Percentiles rank a stretch among this genome's conserved stretches.
These are phyloP conservation scores for Dactylellina leptospora DNA, from an alignment of 2,329 filamentous ascomycete species.

Conservation along the genomic window DNA sequence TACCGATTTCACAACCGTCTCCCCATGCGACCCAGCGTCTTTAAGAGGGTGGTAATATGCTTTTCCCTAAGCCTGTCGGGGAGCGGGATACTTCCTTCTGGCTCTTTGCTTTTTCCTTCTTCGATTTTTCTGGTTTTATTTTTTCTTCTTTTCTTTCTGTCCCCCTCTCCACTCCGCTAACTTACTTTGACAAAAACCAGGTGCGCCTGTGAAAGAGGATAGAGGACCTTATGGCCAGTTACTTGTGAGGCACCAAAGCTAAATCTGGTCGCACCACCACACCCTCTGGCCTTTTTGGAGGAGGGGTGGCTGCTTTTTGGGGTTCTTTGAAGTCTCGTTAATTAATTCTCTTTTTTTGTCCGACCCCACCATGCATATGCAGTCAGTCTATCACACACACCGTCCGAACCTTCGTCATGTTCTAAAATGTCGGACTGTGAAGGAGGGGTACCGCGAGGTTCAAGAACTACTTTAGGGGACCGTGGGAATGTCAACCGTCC, in stretches of 20 bases:
- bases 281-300: slow-evolving; percentile 23
- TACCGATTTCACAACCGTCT: slow-evolving; percentile 42
- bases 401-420: slow-evolving; percentile 51
- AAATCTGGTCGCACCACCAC: slow-evolving; percentile 53
- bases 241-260: slow-evolving; percentile 50
- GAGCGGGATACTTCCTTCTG: slow-evolving; percentile 17
- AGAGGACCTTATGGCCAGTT: slow-evolving; percentile 48
- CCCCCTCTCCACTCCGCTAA: slow-evolving; percentile 16
- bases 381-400: slow-evolving; percentile 51
- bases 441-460: slow-evolving; percentile 40
- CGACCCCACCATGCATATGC: slow-evolving; percentile 54
- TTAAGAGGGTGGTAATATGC: slow-evolving; percentile 40
- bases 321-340: slow-evolving; percentile 28
- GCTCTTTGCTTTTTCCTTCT: slow-evolving; percentile 16
- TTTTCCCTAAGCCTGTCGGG: slow-evolving; percentile 28
- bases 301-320: slow-evolving; percentile 48
- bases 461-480: background rate
- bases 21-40: slow-evolving; percentile 49
- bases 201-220: slow-evolving; percentile 39
- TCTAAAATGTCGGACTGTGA: slow-evolving; percentile 36
- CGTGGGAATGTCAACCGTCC: background rate
- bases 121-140: background rate
- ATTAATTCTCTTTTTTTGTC: slow-evolving; percentile 52
- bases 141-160: slow-evolving; percentile 14
- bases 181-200: slow-evolving; percentile 43